Evolutionary conservation across 495 filamentous ascomycete species (phyloP).

Genomic region (Lichina pygmaea): DNA sequence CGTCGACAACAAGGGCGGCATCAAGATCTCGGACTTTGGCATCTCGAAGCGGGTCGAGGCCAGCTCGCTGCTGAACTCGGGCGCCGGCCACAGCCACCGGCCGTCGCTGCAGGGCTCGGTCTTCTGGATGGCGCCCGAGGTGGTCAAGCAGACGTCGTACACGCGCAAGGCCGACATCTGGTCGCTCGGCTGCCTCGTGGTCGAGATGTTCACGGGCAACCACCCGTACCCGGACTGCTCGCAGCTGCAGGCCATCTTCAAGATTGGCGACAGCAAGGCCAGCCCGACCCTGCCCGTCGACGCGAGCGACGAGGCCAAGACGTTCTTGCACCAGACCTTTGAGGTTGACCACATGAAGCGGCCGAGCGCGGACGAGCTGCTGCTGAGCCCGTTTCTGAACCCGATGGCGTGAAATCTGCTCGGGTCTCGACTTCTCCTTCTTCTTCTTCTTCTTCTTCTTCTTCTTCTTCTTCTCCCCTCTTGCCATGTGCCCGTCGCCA

Average conservation of each 20-base stretch:
- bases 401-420: conserved; percentile 21
- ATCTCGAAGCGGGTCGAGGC: conserved; percentile 95
- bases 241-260: conserved; percentile 94
- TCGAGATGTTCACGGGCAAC: conserved; percentile 95
- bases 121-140: conserved; percentile 99
- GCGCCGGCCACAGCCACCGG: conserved; percentile 40
- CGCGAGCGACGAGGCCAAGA: conserved; percentile 60
- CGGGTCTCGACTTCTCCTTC: no score
- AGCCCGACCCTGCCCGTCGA: conserved; percentile 73
- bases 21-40: conserved; percentile 96
- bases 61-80: conserved; percentile 25
- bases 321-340: conserved; percentile 73
- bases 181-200: conserved; percentile 86
- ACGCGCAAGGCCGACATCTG: conserved; percentile 99
- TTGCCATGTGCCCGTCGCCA: no score
- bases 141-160: conserved; percentile 90
- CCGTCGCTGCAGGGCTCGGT: conserved; percentile 91
- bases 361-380: conserved; percentile 72
- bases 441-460: no score
- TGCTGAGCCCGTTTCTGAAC: conserved; percentile 54
- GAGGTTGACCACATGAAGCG: conserved; percentile 81
- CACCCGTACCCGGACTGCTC: conserved; percentile 95
- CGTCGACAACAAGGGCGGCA: conserved; percentile 94
- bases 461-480: no score
- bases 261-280: conserved; percentile 72